Evolutionary conservation across 2,329 filamentous ascomycete species (phyloP).

Genomic region (Helminthosporium solani): DNA sequence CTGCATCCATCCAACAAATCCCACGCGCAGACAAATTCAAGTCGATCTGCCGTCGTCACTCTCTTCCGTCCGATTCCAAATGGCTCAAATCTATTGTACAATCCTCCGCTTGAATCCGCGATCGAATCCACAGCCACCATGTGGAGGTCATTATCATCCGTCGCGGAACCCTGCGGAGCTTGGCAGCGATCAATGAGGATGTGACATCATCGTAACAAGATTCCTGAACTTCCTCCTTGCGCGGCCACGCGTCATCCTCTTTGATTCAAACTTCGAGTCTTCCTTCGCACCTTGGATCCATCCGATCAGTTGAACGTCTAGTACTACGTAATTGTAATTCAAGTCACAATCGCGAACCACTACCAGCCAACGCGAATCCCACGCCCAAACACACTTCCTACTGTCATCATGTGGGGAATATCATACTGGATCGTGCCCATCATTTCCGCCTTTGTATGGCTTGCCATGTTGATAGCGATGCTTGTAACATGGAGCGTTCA

Average conservation of each 20-base stretch:
- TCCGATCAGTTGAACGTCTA: not conserved
- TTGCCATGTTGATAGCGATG: conserved; percentile 66
- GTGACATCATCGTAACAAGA: conserved; percentile 1
- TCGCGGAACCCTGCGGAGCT: conserved; percentile 5
- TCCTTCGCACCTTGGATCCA: not conserved
- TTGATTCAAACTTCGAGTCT: not conserved
- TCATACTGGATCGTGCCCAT: conserved; percentile 67
- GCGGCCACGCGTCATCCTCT: not conserved
- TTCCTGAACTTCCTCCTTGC: not conserved
- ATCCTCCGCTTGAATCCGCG: too few relatives aligned
- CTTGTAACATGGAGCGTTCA: conserved; percentile 68
- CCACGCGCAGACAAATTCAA: not conserved
- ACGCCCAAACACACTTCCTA: too few relatives aligned
- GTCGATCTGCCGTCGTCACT: not conserved
- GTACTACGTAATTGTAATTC: too few relatives aligned
- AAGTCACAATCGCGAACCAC: too few relatives aligned
- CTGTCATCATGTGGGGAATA: conserved; percentile 36
- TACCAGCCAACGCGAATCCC: too few relatives aligned
- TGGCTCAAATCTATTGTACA: too few relatives aligned
- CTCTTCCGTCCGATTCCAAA: not conserved
- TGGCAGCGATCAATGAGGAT: not conserved
- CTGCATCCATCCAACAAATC: not conserved
- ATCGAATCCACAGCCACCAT: not conserved
- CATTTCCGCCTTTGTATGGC: conserved; percentile 57
- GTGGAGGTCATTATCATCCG: not conserved